phyloP scores from a whole-genome alignment of 2,329 filamentous ascomycete species.

The Phialemoniopsis sp. region DNA sequence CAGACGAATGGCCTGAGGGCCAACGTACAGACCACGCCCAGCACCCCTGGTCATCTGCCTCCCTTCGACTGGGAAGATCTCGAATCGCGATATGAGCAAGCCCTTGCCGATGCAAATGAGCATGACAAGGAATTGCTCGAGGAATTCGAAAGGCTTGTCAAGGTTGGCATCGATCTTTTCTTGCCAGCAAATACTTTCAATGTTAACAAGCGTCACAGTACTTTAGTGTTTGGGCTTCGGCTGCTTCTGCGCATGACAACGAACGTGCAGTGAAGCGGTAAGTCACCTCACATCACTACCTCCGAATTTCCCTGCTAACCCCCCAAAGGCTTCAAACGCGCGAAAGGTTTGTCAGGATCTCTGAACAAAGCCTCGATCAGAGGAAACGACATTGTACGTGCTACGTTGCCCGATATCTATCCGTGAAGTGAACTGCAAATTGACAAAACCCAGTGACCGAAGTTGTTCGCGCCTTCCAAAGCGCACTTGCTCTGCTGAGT shows the following conservation, averaged over 20 bases:
- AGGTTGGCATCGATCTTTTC: slow-evolving; percentile 36
- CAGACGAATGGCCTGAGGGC: slow-evolving; percentile 22
- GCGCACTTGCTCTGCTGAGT: slow-evolving; percentile 52
- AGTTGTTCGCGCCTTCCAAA: slow-evolving; percentile 60
- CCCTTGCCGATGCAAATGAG: slow-evolving; percentile 57
- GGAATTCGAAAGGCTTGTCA: slow-evolving; percentile 64
- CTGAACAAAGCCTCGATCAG: slow-evolving; percentile 66
- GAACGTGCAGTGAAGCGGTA: slow-evolving; percentile 75
- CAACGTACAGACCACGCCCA: slow-evolving; percentile 32
- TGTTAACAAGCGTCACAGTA: slow-evolving; percentile 45
- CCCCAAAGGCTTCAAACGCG: slow-evolving; percentile 68
- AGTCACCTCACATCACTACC: slow-evolving; percentile 7
- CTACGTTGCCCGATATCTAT: background rate
- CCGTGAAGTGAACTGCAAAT: slow-evolving; percentile 1
- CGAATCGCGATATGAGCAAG: slow-evolving; percentile 61
- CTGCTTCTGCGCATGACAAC: slow-evolving; percentile 68
- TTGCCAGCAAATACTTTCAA: slow-evolving; percentile 11
- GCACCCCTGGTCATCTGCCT: slow-evolving; percentile 46
- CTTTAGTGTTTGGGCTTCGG: slow-evolving; percentile 74
- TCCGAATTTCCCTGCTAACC: slow-evolving; percentile 9
- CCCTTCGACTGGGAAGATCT: slow-evolving; percentile 77
- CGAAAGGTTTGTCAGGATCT: slow-evolving; percentile 68
- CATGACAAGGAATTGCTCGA: slow-evolving; percentile 62
- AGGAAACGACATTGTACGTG: slow-evolving; percentile 78
- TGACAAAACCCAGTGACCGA: slow-evolving; percentile 37